Evolutionary conservation across 495 filamentous ascomycete species (phyloP).

Genomic region (Usnea hakonensis): DNA sequence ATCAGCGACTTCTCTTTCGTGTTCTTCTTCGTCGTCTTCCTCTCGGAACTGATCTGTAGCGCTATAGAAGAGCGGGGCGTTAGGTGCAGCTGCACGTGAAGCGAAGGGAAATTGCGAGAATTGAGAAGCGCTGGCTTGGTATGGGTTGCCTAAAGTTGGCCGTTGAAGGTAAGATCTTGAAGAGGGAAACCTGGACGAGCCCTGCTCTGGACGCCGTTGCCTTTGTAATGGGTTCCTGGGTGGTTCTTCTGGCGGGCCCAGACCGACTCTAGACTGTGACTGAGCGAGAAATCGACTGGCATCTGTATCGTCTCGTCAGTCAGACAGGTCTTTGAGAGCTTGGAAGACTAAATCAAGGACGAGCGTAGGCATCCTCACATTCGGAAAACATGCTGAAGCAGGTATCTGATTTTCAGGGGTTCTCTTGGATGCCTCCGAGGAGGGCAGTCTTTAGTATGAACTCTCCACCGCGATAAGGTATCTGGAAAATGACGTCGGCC

Average conservation of each 20-base stretch:
- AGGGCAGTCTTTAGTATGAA: constrained; percentile 1
- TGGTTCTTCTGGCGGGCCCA: constrained; percentile 53
- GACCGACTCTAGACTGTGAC: constrained; percentile 79
- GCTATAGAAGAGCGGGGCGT: constrained; percentile 89
- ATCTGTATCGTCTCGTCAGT: constrained; percentile 48
- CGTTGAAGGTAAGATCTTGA: constrained; percentile 47
- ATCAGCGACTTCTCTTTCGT: constrained; percentile 86
- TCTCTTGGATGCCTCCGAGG: background rate
- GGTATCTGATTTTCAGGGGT: background rate
- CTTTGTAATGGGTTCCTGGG: constrained; percentile 44
- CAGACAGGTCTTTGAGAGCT: constrained; percentile 1
- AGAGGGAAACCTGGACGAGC: constrained; percentile 38
- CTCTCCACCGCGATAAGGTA: constrained; percentile 12
- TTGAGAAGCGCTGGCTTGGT: constrained; percentile 57
- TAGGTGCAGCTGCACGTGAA: constrained; percentile 59
- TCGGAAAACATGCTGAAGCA: constrained; percentile 76
- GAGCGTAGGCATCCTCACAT: constrained; percentile 55
- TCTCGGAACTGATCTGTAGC: constrained; percentile 72
- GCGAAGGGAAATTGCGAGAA: constrained; percentile 70
- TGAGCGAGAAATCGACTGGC: constrained; percentile 95
- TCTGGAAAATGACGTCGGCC: constrained; percentile 6
- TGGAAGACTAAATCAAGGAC: constrained; percentile 18
- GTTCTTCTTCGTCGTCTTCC: constrained; percentile 86
- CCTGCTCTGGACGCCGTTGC: constrained; percentile 35
- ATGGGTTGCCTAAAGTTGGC: constrained; percentile 55